Base-by-base conservation (phyloP, 352 stramenopile species). In the Aphanomyces stellatus region DNA sequence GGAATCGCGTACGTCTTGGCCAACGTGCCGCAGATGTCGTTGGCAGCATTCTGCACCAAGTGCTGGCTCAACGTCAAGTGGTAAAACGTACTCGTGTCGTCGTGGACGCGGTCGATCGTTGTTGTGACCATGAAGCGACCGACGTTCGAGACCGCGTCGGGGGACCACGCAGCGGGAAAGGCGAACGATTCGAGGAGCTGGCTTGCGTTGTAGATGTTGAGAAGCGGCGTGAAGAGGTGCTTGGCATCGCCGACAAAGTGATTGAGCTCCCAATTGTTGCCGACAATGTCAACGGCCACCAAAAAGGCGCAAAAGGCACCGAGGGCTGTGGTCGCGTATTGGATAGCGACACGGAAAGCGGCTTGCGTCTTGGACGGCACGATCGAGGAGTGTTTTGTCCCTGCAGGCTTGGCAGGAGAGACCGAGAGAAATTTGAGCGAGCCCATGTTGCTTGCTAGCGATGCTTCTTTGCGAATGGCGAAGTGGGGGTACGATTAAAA, bases 221-320 rank as follows among this genome's bases (percentile, higher is more conserved):
- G 30, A 10, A 67, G 13, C 8, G 60, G 60, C 19, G 60, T 67
- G 11, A 48, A 27, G 24, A 67, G 33, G 27, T 55, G 15, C n/a
- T 37, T 17, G 3, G 40, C 60, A 24, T 67, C 46, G 28, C 60
- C 60, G 7, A 49, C 11, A 22, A 55, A 40, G 17, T 67, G 13
- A 40, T 67, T 67, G 11, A 67, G 34, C 17, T 49, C 46, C 60
- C 60, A 67, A 27, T 67, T 67, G 60, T 67, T 67, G n/a, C 22
- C 10, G 22, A 41, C 42, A 3, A 49, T n/a, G 34, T 67, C 60
- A 8, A 48, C 4, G 11, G 37, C 0, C 10, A 67, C 46, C 13
- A 67, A 30, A 10, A 57, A 42, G 31, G 28, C 22, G 19, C 60
- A 53, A 5, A 67, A 17, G 2, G 34, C 60, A n/a, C 37, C 37